Conservation (phyloP, 805 yeast species). For the Kockiozyma suomiensis region DNA sequence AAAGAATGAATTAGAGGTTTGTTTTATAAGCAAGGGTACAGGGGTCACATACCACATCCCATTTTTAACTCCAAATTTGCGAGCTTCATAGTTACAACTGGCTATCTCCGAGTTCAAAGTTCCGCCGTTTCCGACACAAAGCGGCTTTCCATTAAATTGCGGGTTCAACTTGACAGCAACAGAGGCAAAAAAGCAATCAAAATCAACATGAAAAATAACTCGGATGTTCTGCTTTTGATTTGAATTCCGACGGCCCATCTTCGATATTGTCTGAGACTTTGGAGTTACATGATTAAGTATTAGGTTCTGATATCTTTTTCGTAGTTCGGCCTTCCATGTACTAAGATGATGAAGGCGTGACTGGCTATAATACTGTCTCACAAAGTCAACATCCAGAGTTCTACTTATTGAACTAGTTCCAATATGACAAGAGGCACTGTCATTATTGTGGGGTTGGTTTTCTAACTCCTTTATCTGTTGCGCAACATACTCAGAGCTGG, state of each 20-base stretch:
- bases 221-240: slow-evolving; percentile 5
- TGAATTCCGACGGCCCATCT: not conserved
- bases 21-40: too few species aligned
- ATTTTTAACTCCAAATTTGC: slow-evolving; percentile 70
- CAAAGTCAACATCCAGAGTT: slow-evolving; percentile 77
- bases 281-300: not conserved
- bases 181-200: slow-evolving; percentile 91
- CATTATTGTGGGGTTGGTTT: too few species aligned
- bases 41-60: slow-evolving; percentile 70
- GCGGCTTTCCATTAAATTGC: slow-evolving; percentile 58
- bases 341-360: slow-evolving; percentile 89
- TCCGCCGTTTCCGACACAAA: slow-evolving; percentile 61
- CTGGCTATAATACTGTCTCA: slow-evolving; percentile 69
- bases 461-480: not conserved
- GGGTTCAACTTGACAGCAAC: slow-evolving; percentile 69
- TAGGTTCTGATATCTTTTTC: slow-evolving; percentile 57
- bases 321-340: slow-evolving; percentile 77
- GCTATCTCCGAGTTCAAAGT: slow-evolving; percentile 71
- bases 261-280: too few species aligned
- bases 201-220: slow-evolving; percentile 78
- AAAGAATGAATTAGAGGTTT: too few species aligned
- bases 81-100: slow-evolving; percentile 86
- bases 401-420: slow-evolving; percentile 43
- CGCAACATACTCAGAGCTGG: too few species aligned
- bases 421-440: too few species aligned